phyloP scores from a whole-genome alignment of 2,329 filamentous ascomycete species.

The Curvularia hawaiiensis region DNA sequence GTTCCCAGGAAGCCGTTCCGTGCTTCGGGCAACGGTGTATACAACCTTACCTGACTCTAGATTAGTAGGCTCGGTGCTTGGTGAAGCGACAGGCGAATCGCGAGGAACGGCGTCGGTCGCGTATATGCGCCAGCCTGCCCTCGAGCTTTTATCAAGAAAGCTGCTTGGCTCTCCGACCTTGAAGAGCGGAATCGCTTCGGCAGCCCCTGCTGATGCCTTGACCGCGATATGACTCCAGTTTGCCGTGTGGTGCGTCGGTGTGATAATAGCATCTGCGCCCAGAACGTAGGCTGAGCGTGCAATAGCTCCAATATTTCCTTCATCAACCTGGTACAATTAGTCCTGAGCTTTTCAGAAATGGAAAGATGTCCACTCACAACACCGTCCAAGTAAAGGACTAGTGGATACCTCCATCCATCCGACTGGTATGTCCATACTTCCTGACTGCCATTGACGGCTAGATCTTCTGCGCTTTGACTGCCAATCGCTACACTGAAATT shows the following conservation, averaged over 20 bases:
- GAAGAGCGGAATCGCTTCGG: constrained; percentile 78
- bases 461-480: constrained; percentile 76
- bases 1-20: constrained; percentile 23
- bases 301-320: constrained; percentile 89
- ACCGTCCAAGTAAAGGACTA: constrained; percentile 75
- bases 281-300: constrained; percentile 88
- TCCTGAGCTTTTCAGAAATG: not conserved
- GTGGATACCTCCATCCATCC: constrained; percentile 62
- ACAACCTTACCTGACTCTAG: constrained; percentile 35
- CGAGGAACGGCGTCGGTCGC: constrained; percentile 62
- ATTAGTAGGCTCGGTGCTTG: constrained; percentile 6
- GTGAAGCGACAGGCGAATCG: not conserved
- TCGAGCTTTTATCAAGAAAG: constrained; percentile 72
- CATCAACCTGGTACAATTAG: constrained; percentile 64
- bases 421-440: constrained; percentile 55
- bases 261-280: constrained; percentile 82
- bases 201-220: constrained; percentile 87
- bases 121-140: constrained; percentile 81
- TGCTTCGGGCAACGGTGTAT: constrained; percentile 31
- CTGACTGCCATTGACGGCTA: constrained; percentile 70
- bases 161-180: constrained; percentile 67
- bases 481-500: constrained; percentile 52
- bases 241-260: constrained; percentile 73
- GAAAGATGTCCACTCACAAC: constrained; percentile 52
- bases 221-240: constrained; percentile 76